These are phyloP conservation scores for Penicillium angulare DNA, from an alignment of 495 filamentous ascomycete species.

Conservation along the genomic window DNA sequence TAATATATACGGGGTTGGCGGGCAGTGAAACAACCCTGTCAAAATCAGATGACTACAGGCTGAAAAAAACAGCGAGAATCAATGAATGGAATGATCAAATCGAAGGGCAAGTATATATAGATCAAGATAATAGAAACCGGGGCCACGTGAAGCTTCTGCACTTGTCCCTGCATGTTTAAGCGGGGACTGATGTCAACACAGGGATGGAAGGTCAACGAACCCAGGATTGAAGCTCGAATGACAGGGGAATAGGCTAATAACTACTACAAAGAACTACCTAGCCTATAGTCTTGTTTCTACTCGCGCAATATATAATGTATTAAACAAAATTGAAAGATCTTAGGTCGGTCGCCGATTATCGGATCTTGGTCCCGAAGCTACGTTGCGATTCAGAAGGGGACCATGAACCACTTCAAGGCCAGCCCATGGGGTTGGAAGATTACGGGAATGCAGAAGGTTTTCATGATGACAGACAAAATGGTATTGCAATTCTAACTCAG, in stretches of 20 bases:
- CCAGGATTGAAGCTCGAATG: no score
- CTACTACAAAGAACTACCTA: no score
- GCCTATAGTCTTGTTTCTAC: background rate
- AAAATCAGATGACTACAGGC: no score
- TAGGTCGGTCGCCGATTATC: background rate
- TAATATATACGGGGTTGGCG: background rate
- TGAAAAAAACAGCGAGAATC: no score
- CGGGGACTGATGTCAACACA: background rate
- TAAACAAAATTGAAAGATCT: background rate
- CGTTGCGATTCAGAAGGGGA: no score
- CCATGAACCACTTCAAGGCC: no score
- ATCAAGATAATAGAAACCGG: background rate
- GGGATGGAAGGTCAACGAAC: no score
- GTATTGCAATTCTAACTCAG: constrained; percentile 46
- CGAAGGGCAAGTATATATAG: no score
- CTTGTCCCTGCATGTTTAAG: background rate
- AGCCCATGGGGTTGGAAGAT: no score
- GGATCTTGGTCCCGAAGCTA: background rate
- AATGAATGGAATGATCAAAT: no score
- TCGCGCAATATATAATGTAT: background rate
- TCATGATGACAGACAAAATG: constrained; percentile 20
- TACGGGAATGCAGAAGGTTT: background rate
- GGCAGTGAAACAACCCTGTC: background rate
- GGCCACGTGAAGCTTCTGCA: background rate
- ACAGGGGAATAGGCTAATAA: background rate